A percentile compares a stretch with the other conserved stretches of the same genome.
phyloP scores from a whole-genome alignment of 1,139 yeast genomes.

The Kodamaea sp. region DNA sequence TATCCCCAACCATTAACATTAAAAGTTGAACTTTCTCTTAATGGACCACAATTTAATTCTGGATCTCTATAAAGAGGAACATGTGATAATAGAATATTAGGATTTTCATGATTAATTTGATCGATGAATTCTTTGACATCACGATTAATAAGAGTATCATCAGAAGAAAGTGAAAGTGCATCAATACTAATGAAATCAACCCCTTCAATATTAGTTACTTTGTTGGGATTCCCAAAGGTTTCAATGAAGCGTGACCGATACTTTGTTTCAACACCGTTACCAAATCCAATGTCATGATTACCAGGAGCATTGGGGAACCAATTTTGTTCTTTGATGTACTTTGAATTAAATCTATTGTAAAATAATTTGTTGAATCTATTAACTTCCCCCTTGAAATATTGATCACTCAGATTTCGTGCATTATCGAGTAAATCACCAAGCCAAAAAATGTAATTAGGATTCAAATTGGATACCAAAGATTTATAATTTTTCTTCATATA shows the following conservation, averaged over 20 bases:
- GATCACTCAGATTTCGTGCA: slow-evolving; percentile 42
- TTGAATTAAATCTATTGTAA: slow-evolving; percentile 13
- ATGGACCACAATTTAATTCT: slow-evolving; percentile 39
- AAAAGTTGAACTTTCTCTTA: slow-evolving; percentile 35
- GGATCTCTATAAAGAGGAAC: slow-evolving; percentile 48
- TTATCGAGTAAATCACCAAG: slow-evolving; percentile 55
- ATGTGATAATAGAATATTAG: slow-evolving; percentile 44
- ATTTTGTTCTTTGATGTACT: slow-evolving; percentile 22
- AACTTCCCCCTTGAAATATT: slow-evolving; percentile 36
- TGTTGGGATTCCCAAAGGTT: slow-evolving; percentile 43
- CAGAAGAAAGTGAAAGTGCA: slow-evolving; percentile 41
- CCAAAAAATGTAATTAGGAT: slow-evolving; percentile 46
- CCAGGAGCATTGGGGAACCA: slow-evolving; percentile 45
- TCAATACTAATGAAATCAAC: slow-evolving; percentile 49
- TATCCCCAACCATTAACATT: slow-evolving; percentile 34
- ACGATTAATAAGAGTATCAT: slow-evolving; percentile 22
- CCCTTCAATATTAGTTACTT: slow-evolving; percentile 24
- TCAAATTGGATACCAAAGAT: slow-evolving; percentile 30
- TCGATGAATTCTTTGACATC: slow-evolving; percentile 32
- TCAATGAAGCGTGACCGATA: slow-evolving; percentile 37
- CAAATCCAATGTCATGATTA: slow-evolving; percentile 57
- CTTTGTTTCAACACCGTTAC: slow-evolving; percentile 39
- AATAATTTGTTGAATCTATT: slow-evolving; percentile 41
- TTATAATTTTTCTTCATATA: slow-evolving; percentile 47
- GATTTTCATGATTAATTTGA: slow-evolving; percentile 16